Base-by-base conservation (phyloP, 371 early-diverging fungal genomes). In the Zopfochytrium polystomum region DNA sequence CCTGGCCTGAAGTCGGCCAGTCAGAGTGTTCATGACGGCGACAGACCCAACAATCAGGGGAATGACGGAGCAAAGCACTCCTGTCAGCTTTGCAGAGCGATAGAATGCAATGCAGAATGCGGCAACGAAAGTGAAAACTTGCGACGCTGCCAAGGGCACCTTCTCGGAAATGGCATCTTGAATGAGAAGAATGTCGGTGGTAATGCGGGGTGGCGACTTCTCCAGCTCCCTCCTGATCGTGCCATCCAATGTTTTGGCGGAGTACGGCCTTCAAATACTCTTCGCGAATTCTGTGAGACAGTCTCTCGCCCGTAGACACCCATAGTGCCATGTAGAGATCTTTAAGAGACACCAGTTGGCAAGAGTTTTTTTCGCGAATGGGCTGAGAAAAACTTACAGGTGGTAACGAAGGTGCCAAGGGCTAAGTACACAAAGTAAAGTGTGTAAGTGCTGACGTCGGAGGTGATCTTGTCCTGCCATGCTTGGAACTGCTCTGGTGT, bases 241-340 rank as follows among this genome's bases (percentile, higher is more conserved):
- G 94, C 88, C 90, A 98, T 20, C 83, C 87, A 60, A 93, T 83
- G 25, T 97, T 90, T 69, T 96, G 95, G 29, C 90, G 84, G 38
- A 98, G 62, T 20, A 78, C 67, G 25, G 70, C 53, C 30, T 68
- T 38, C 43, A 78, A 56, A 55, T 73, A 78, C 20, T 50, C 62
- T 50, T 73, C 71, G 11, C 75, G 62, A n/a, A 74, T 66, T 42
- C 66, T 44, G 53, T 59, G 50, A 22, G 60, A 35, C 3, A 52
- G 7, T 15, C 47, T n/a, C 70, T 73, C 64, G 57, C 67, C 58
- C 60, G 74, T 52, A 49, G 35, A 33, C 5, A 59, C 52, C 22
- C 22, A 59, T 29, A 43, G 26, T 7, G 72, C 52, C 75, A 69
- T 68, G 27, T 67, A 68, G 45, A 56, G 18, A 42, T 42, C n/a